phyloP scores from a whole-genome alignment of 169 alveolate species.

The Eimeria necatrix region DNA sequence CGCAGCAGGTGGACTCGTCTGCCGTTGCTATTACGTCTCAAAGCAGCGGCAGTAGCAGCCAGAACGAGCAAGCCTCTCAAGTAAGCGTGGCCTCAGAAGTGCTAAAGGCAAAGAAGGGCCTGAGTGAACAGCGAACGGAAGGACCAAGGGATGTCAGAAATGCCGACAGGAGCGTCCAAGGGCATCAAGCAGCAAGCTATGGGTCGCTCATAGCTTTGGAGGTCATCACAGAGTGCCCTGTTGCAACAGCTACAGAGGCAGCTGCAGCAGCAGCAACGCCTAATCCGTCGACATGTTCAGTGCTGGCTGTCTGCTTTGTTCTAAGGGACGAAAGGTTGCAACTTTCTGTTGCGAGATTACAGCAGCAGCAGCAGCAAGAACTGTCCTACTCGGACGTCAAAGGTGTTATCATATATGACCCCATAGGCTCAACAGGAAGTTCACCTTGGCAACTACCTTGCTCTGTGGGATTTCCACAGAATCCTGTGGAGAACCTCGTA shows the following conservation, averaged over 20 bases:
- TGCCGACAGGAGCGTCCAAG: neutral
- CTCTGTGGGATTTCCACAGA: neutral
- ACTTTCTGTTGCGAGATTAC: constrained; percentile 12
- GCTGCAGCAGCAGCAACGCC: constrained; percentile 77
- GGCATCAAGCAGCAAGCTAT: constrained; percentile 48
- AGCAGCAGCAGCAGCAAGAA: constrained; percentile 49
- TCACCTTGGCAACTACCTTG: constrained; percentile 2
- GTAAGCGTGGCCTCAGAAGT: constrained; percentile 66
- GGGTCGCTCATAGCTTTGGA: constrained; percentile 74
- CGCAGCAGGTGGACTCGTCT: constrained; percentile 12
- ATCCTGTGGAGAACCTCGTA: neutral
- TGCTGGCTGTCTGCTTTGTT: constrained; percentile 76
- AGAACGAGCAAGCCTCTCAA: constrained; percentile 26
- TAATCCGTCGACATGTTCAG: constrained; percentile 66
- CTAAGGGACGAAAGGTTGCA: constrained; percentile 79
- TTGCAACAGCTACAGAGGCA: constrained; percentile 65
- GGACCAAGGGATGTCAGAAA: neutral
- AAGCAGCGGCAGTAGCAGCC: constrained; percentile 49
- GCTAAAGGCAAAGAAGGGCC: constrained; percentile 39
- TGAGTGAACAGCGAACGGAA: neutral
- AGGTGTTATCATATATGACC: constrained; percentile 50
- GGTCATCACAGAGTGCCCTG: constrained; percentile 66
- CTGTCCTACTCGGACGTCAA: constrained; percentile 38
- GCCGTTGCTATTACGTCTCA: constrained; percentile 24
- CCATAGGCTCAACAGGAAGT: constrained; percentile 1